Base-by-base conservation (phyloP, 805 yeast genomes). In the Yarrowia hollandica region DNA sequence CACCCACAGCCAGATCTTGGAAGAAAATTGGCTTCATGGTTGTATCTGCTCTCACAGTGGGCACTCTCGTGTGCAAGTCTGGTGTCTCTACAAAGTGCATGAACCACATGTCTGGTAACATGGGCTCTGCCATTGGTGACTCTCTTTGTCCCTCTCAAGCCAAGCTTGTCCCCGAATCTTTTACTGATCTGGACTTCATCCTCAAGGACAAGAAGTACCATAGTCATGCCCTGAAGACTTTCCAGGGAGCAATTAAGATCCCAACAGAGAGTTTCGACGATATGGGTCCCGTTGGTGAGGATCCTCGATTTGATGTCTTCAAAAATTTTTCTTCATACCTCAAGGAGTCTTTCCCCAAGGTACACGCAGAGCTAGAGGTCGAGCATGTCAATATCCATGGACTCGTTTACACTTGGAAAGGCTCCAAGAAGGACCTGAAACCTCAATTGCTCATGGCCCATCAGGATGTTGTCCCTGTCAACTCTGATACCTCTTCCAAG, bases 381-480 rank as follows among this genome's bases (percentile, higher is more conserved):
- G 82, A 78, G 61, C 76, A 72, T 16, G 80, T 86, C 58, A 86
- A 86, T 68, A 75, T 81, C 5, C 80, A 81, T 63, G 89, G 88
- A 2, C 72, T 88, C 58, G 75, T 88, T 1, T 78, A 75, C 68
- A 83, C 87, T 15, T 81, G 88, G 80, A 67, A 77, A 61, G 94
- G 95, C 5, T 68, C 79, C 5, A 66, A 79, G 48, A 34, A 65
- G 10, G 60, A 68, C 3, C 72, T 84, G 62, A 83, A 85, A 68
- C 95, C 96, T 12, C 64, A 84, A 23, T 67, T 88, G 71, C 74
- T 87, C 54, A 81, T 86, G 66, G 91, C 92, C 1, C 96, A 88
- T 68, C 86, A 82, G 69, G 95, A 88, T 66, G 88, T 85, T 4
- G 96, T 88, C 21, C 95, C 96, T 1, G 85, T 86, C 9, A 86